phyloP scores from a whole-genome alignment of 2,329 filamentous ascomycete genomes.

The Tetracladium maxilliforme region DNA sequence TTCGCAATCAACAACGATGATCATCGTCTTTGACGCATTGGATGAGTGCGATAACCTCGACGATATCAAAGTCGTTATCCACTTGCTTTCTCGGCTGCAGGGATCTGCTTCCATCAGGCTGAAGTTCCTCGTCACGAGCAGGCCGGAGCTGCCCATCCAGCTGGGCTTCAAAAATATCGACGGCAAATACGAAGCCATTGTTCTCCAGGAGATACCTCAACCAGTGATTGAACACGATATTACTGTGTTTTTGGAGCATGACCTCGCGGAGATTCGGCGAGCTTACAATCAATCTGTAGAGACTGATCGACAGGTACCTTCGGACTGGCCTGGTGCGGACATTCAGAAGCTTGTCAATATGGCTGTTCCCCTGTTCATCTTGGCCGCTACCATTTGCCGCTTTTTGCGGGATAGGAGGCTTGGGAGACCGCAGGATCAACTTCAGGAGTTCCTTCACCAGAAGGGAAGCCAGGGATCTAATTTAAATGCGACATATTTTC shows the following conservation, averaged over 20 bases:
- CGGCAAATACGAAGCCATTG: slow-evolving; percentile 6
- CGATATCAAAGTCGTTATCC: slow-evolving; percentile 7
- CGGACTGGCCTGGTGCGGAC: slow-evolving; percentile 15
- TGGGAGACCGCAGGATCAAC: slow-evolving; percentile 9
- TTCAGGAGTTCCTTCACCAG: slow-evolving; percentile 11
- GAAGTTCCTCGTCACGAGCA: slow-evolving; percentile 24
- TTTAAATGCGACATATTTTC: slow-evolving; percentile 10
- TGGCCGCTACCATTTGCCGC: slow-evolving; percentile 15
- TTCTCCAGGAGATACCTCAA: slow-evolving; percentile 18
- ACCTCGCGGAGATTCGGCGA: slow-evolving; percentile 14
- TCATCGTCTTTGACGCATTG: slow-evolving; percentile 14
- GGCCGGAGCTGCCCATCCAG: slow-evolving; percentile 22
- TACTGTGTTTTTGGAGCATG: slow-evolving; percentile 13
- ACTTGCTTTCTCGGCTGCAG: too few species aligned
- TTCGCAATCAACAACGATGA: not conserved
- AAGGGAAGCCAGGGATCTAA: slow-evolving; percentile 6
- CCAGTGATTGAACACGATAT: slow-evolving; percentile 20
- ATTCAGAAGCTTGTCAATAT: slow-evolving; percentile 11
- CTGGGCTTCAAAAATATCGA: slow-evolving; percentile 16
- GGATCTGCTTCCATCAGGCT: slow-evolving; percentile 10
- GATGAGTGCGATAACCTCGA: slow-evolving; percentile 13
- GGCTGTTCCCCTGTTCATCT: slow-evolving; percentile 19
- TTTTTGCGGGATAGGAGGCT: slow-evolving; percentile 15
- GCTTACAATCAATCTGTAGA: slow-evolving; percentile 9
- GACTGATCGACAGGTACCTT: slow-evolving; percentile 2